phyloP scores from a whole-genome alignment of 1,284 basidiomycete genomes.

The Binderoboletus segoi region DNA sequence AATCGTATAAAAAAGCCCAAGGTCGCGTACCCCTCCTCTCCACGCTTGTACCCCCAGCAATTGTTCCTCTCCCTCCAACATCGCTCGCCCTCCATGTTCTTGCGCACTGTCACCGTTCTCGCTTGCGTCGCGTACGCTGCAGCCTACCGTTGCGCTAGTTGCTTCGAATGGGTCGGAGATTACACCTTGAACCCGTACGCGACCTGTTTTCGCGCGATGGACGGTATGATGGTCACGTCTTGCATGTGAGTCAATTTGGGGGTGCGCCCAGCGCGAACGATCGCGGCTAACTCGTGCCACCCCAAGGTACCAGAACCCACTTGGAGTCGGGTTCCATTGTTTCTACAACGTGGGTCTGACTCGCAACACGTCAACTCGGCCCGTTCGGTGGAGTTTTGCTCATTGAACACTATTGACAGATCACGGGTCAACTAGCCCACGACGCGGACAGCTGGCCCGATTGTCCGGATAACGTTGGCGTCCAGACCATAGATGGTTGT shows the following conservation, averaged over 20 bases:
- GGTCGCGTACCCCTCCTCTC: neutral
- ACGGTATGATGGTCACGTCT: neutral
- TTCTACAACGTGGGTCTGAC: conserved; percentile 4
- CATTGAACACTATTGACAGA: neutral
- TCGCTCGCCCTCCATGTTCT: neutral
- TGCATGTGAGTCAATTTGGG: conserved; percentile 7
- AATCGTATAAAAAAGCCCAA: neutral
- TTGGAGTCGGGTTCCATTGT: neutral
- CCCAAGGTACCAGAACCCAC: neutral
- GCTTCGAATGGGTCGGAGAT: neutral
- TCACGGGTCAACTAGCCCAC: neutral
- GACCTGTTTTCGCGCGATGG: neutral
- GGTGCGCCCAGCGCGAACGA: neutral
- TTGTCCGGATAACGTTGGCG: neutral
- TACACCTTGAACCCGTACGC: neutral
- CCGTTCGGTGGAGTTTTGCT: neutral
- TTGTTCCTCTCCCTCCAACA: neutral
- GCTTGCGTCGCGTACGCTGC: conserved; percentile 1
- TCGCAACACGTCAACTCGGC: neutral
- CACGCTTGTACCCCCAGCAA: neutral
- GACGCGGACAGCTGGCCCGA: too few relatives aligned
- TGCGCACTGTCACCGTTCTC: neutral
- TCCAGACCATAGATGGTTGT: neutral
- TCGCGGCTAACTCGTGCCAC: neutral
- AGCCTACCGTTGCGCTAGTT: neutral